Evolutionary conservation across 2,329 filamentous ascomycete species (phyloP).

Genomic region (Aspergillus floridensis): DNA sequence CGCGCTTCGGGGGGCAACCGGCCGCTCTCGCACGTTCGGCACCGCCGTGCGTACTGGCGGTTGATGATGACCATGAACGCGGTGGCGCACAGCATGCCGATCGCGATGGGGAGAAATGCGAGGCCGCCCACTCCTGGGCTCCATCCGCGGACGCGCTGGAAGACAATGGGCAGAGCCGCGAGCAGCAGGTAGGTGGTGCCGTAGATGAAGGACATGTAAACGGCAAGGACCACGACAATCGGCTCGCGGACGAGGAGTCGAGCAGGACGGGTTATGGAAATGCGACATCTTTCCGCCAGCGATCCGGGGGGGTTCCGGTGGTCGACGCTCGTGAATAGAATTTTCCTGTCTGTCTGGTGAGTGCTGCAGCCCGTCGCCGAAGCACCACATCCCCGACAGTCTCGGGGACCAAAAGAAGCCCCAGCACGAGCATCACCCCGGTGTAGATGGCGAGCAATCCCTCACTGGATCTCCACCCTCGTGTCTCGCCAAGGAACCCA

Average conservation of each 20-base stretch:
- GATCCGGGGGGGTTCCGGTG: conserved; percentile 35
- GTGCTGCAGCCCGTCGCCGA: conserved; percentile 50
- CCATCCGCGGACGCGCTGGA: conserved; percentile 30
- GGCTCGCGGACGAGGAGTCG: conserved; percentile 38
- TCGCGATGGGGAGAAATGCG: conserved; percentile 30
- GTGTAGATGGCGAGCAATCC: too few relatives aligned
- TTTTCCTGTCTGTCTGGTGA: conserved; percentile 52
- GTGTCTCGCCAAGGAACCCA: too few relatives aligned
- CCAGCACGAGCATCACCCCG: too few relatives aligned
- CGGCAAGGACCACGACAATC: conserved; percentile 32
- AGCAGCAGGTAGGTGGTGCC: conserved; percentile 28
- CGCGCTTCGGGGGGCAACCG: conserved; percentile 29
- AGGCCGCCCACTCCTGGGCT: conserved; percentile 26
- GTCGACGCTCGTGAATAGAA: conserved; percentile 39
- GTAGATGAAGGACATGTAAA: conserved; percentile 35
- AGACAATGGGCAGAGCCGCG: conserved; percentile 30
- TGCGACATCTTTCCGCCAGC: neutral
- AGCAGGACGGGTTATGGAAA: conserved; percentile 44
- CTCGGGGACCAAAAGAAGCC: conserved; percentile 48
- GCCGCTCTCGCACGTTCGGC: conserved; percentile 18
- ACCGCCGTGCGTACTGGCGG: conserved; percentile 14
- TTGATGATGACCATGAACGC: conserved; percentile 28
- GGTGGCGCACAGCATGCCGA: conserved; percentile 20
- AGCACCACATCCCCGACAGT: conserved; percentile 54
- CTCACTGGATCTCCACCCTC: too few relatives aligned